These are phyloP conservation scores for Tylopilus plumbeoviolaceoides DNA, from an alignment of 768 basidiomycete genomes.

Conservation along the genomic window DNA sequence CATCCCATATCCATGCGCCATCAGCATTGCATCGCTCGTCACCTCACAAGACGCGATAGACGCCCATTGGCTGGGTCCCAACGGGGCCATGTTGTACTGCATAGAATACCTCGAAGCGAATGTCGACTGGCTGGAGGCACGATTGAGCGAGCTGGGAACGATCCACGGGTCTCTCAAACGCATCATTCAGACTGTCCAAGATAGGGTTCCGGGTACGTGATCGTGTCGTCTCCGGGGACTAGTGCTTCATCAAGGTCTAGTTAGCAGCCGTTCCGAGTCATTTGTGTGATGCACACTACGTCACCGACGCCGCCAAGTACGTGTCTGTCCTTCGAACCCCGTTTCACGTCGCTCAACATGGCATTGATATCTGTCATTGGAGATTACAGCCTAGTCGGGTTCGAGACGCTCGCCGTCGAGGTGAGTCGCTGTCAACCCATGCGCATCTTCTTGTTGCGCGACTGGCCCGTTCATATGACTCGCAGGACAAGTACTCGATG, in stretches of 20 bases:
- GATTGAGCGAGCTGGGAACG: conserved; percentile 79
- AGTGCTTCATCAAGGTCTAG: conserved; percentile 37
- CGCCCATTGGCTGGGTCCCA: conserved; percentile 82
- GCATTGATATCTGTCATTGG: conserved; percentile 91
- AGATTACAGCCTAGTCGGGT: conserved; percentile 89
- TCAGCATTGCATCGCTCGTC: conserved; percentile 83
- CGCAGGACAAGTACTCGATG: conserved; percentile 93
- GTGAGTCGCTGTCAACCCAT: conserved; percentile 36
- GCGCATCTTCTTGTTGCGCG: background rate
- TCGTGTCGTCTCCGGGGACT: background rate
- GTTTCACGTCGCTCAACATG: conserved; percentile 78
- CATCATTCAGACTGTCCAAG: conserved; percentile 69
- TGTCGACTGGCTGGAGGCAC: conserved; percentile 79
- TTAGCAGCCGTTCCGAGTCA: conserved; percentile 93
- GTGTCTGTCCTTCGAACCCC: conserved; percentile 80
- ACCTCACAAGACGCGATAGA: conserved; percentile 86
- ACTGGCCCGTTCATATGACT: background rate
- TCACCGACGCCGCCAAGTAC: conserved; percentile 94
- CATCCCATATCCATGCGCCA: conserved; percentile 56
- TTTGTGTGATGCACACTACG: conserved; percentile 94
- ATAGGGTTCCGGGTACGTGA: conserved; percentile 77
- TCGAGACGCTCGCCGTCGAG: conserved; percentile 96
- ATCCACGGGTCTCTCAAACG: conserved; percentile 88
- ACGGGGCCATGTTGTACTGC: conserved; percentile 94
- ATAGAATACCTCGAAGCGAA: conserved; percentile 97